Conservation (phyloP, 176 grass and related monocot genomes). For the Dendrocalamus sinicus region DNA sequence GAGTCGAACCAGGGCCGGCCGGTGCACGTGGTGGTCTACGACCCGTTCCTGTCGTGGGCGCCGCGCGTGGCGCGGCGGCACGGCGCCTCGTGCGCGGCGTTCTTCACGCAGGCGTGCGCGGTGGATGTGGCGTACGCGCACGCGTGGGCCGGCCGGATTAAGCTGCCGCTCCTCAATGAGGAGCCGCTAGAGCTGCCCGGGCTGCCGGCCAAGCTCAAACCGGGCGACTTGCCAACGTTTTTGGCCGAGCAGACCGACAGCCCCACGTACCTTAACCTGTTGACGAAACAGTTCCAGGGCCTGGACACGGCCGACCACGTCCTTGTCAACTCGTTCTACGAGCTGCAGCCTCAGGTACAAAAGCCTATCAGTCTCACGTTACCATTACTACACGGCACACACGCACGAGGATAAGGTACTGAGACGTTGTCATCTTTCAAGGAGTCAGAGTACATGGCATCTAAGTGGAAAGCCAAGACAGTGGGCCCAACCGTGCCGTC, state of each 20-base stretch:
- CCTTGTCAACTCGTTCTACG: constrained; percentile 76
- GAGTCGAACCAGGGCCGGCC: constrained; percentile 51
- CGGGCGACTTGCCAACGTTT: constrained; percentile 55
- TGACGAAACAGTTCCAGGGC: constrained; percentile 56
- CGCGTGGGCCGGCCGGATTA: constrained; percentile 51
- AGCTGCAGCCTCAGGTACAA: constrained; percentile 15
- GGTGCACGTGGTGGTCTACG: constrained; percentile 61
- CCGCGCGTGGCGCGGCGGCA: constrained; percentile 36
- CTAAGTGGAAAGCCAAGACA: constrained; percentile 64
- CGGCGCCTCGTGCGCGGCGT: constrained; percentile 45
- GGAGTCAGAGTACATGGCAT: constrained; percentile 76
- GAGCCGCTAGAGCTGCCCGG: constrained; percentile 43
- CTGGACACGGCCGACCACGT: constrained; percentile 62
- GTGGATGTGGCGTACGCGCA: constrained; percentile 62
- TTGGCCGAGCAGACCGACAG: constrained; percentile 1
- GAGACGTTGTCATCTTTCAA: not conserved
- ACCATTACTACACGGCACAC: too few relatives aligned
- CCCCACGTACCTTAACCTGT: constrained; percentile 35
- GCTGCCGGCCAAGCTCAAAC: constrained; percentile 39
- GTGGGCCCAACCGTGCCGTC: constrained; percentile 81
- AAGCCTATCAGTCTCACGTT: too few relatives aligned
- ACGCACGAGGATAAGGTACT: too few relatives aligned
- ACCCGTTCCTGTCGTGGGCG: constrained; percentile 74
- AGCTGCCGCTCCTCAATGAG: constrained; percentile 11
- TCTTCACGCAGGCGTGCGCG: constrained; percentile 79